Conservation (phyloP, 805 yeast species). For the Kazachstania viticola region DNA sequence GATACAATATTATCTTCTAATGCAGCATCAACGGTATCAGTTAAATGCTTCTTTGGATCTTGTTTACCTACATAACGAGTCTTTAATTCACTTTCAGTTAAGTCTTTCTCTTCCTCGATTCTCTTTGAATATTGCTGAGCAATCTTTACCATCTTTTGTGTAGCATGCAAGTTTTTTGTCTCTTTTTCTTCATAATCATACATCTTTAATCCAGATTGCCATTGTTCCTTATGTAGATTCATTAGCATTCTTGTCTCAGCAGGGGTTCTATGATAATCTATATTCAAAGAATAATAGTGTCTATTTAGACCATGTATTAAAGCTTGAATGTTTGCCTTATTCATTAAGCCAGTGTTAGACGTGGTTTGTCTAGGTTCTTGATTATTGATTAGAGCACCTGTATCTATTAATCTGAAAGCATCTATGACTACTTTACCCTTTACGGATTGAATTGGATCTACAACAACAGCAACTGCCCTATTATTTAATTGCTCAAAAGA, state of each 20-base stretch:
- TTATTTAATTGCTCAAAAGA: conserved; percentile 92
- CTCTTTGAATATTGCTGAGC: conserved; percentile 84
- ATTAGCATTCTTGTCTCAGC: conserved; percentile 88
- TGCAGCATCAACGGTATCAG: conserved; percentile 74
- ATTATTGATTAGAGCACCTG: conserved; percentile 82
- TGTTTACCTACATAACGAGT: conserved; percentile 97
- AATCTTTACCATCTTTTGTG: conserved; percentile 73
- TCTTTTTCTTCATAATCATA: conserved; percentile 70
- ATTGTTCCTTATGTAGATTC: conserved; percentile 86
- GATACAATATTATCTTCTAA: conserved; percentile 87
- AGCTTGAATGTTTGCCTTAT: conserved; percentile 94
- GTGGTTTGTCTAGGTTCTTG: conserved; percentile 98
- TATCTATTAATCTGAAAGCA: conserved; percentile 89
- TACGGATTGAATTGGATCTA: conserved; percentile 97
- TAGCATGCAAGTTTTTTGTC: conserved; percentile 57
- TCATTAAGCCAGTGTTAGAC: conserved; percentile 86
- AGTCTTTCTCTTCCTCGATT: conserved; percentile 82
- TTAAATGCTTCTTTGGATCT: conserved; percentile 95
- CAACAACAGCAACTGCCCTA: conserved; percentile 95
- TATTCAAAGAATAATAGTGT: conserved; percentile 89
- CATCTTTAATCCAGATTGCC: conserved; percentile 87
- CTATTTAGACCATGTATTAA: conserved; percentile 94
- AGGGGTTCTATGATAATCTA: conserved; percentile 86
- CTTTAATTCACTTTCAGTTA: conserved; percentile 78
- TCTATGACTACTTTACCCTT: conserved; percentile 98